phyloP scores from a whole-genome alignment of 306 rosid genomes.

The Cicer judaicum region DNA sequence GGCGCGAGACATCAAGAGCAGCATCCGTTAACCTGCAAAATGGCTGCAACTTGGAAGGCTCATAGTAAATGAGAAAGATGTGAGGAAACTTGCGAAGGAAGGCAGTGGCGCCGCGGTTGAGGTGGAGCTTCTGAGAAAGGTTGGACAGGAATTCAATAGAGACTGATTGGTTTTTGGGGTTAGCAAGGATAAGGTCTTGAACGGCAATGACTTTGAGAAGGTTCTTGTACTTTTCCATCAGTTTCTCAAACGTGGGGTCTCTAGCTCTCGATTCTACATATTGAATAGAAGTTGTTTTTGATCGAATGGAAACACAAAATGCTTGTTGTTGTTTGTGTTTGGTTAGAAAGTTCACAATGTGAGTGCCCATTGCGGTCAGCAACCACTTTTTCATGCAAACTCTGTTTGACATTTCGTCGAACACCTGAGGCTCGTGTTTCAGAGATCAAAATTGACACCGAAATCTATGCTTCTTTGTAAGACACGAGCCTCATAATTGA shows the following conservation, averaged over 20 bases:
- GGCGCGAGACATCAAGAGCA: constrained; percentile 57
- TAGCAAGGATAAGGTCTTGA: constrained; percentile 88
- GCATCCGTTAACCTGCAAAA: constrained; percentile 68
- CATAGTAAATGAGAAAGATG: constrained; percentile 73
- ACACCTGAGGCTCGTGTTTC: constrained; percentile 38
- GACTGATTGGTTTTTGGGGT: constrained; percentile 63
- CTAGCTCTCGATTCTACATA: constrained; percentile 76
- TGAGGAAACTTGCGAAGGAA: constrained; percentile 88
- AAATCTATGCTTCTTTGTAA: too few relatives aligned
- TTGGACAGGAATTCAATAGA: constrained; percentile 80
- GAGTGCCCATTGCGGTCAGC: constrained; percentile 41
- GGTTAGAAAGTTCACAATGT: constrained; percentile 44
- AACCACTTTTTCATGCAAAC: constrained; percentile 20
- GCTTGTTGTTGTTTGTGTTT: constrained; percentile 44
- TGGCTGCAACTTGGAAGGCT: constrained; percentile 65
- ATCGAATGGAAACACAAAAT: constrained; percentile 48
- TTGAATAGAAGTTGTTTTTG: constrained; percentile 70
- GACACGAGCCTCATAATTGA: too few relatives aligned
- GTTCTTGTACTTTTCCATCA: constrained; percentile 83
- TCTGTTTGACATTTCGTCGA: constrained; percentile 52
- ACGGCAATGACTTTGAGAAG: constrained; percentile 77
- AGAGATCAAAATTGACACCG: too few relatives aligned
- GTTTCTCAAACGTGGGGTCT: constrained; percentile 91
- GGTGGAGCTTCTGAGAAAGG: constrained; percentile 87
- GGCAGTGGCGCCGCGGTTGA: constrained; percentile 74